Conservation (phyloP, 2,329 filamentous ascomycete species). For the Penicillium sp. region DNA sequence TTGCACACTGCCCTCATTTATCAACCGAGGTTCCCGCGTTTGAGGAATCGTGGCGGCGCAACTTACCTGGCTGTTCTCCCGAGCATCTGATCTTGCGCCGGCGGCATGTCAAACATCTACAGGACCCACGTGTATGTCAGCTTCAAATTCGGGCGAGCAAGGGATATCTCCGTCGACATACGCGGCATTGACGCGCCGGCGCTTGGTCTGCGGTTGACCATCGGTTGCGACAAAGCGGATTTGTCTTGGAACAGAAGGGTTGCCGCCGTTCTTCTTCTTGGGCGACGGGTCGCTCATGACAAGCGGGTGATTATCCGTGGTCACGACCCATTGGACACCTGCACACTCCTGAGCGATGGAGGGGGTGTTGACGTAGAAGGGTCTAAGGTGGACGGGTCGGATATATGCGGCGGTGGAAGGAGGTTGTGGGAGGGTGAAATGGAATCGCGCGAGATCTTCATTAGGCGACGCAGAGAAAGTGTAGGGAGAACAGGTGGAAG, state of each 20-base stretch:
- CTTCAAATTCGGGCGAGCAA: not conserved
- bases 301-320: constrained; percentile 37
- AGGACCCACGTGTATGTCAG: constrained; percentile 11
- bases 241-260: constrained; percentile 38
- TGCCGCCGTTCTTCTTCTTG: constrained; percentile 37
- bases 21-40: constrained; percentile 5
- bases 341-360: constrained; percentile 4
- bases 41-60: not conserved
- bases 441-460: constrained; percentile 17
- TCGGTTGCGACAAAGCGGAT: constrained; percentile 83
- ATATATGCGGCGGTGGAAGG: constrained; percentile 13
- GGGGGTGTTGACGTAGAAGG: constrained; percentile 3
- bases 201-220: constrained; percentile 76
- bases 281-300: constrained; percentile 43
- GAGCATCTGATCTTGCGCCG: constrained; percentile 75
- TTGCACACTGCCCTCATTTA: constrained; percentile 54
- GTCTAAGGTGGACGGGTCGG: not conserved
- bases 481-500: constrained; percentile 7
- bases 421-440: constrained; percentile 14
- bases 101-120: constrained; percentile 70
- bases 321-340: constrained; percentile 36
- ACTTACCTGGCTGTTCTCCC: constrained; percentile 64
- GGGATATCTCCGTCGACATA: constrained; percentile 45
- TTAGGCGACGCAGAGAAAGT: constrained; percentile 8
- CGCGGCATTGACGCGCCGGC: constrained; percentile 77